Conservation (phyloP, 2,329 filamentous ascomycete genomes). For the Onygenales sp. region DNA sequence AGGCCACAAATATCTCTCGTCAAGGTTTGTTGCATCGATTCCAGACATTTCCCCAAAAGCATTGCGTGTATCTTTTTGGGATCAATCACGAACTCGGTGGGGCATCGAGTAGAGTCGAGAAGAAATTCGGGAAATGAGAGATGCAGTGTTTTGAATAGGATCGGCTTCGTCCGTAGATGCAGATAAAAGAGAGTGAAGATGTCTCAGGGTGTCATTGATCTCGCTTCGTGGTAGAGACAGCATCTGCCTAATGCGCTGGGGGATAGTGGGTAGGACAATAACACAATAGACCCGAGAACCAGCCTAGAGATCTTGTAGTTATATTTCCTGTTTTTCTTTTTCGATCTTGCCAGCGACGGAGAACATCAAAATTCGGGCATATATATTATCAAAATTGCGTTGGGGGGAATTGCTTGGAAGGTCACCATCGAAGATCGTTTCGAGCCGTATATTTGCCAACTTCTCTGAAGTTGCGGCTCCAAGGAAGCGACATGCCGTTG, state of each 20-base stretch:
- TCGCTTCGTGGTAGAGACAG: constrained; percentile 3
- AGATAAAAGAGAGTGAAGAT: constrained; percentile 9
- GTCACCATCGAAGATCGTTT: not conserved
- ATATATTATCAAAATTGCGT: constrained; percentile 12
- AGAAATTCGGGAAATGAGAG: constrained; percentile 22
- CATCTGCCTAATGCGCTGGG: constrained; percentile 6
- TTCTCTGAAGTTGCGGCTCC: constrained; percentile 10
- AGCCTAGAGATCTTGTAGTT: constrained; percentile 5
- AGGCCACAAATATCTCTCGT: constrained; percentile 7
- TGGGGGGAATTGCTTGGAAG: not conserved
- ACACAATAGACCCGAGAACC: constrained; percentile 11
- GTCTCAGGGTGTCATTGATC: constrained; percentile 5
- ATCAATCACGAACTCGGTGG: constrained; percentile 20
- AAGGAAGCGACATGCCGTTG: constrained; percentile 20
- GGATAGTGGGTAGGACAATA: constrained; percentile 9
- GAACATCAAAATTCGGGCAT: constrained; percentile 9
- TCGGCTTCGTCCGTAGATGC: constrained; percentile 1
- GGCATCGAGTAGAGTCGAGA: constrained; percentile 8
- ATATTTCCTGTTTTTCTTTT: not conserved
- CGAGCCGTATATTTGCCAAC: constrained; percentile 1
- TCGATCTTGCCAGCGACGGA: constrained; percentile 3
- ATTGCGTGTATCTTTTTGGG: constrained; percentile 18
- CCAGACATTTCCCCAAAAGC: constrained; percentile 19
- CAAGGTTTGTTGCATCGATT: constrained; percentile 2
- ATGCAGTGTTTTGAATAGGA: constrained; percentile 11